Evolutionary conservation across 164 flowering plant genomes (phyloP).

Genomic region (Litsea cubeba): DNA sequence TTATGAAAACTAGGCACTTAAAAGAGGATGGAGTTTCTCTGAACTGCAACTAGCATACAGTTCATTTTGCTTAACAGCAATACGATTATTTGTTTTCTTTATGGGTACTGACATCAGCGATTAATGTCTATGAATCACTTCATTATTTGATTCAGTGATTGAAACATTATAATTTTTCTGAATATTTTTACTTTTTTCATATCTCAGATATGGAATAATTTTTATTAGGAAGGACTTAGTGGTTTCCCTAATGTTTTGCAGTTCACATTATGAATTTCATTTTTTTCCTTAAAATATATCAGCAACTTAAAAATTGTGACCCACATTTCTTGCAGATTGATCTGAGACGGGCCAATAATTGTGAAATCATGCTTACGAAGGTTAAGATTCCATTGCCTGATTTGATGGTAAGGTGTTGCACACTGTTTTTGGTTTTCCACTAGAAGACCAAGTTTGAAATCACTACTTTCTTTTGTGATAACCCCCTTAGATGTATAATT

Average conservation of each 20-base stretch:
- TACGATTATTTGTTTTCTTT: neutral
- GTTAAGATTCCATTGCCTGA: constrained; percentile 92
- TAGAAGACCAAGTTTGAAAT: neutral
- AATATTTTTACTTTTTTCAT: neutral
- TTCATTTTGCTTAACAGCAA: neutral
- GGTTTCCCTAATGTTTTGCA: constrained; percentile 5
- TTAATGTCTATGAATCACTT: neutral
- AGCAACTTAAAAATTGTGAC: neutral
- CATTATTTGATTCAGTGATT: neutral
- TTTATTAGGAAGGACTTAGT: neutral
- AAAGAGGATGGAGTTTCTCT: neutral
- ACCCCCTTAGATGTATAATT: too few relatives aligned
- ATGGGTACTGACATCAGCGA: neutral
- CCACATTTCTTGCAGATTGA: constrained; percentile 67
- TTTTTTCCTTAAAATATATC: too few relatives aligned
- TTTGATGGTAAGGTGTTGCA: constrained; percentile 58
- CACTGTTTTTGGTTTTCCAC: neutral
- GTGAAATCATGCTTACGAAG: constrained; percentile 97
- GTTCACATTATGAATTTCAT: neutral
- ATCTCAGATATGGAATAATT: neutral
- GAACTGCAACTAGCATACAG: too few relatives aligned
- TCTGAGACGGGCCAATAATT: constrained; percentile 79
- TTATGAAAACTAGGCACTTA: neutral
- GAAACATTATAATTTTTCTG: neutral
- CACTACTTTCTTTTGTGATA: neutral